phyloP scores from a whole-genome alignment of 164 flowering plant species.

The Nymphaea thermarum region DNA sequence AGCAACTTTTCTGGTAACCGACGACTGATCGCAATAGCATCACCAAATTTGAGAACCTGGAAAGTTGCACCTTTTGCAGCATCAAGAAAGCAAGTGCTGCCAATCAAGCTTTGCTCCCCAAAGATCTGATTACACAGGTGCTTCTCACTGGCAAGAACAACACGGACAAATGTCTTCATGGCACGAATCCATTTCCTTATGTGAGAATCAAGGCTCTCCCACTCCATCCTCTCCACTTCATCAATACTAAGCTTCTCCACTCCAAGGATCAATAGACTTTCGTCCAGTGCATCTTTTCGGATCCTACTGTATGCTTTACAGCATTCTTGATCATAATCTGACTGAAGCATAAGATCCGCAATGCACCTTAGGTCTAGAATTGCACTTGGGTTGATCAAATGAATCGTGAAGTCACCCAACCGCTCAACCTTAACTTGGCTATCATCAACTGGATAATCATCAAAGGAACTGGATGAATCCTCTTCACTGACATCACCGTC shows the following conservation, averaged over 20 bases:
- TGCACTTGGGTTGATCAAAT: conserved; percentile 47
- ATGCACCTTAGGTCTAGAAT: conserved; percentile 54
- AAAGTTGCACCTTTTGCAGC: conserved; percentile 3
- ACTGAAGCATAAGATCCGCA: conserved; percentile 45
- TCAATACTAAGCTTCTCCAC: conserved; percentile 73
- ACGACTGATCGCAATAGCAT: conserved; percentile 2
- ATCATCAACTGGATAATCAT: not conserved
- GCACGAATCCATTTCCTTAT: conserved; percentile 2
- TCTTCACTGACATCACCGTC: not conserved
- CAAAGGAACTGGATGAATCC: not conserved
- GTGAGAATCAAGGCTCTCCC: not conserved
- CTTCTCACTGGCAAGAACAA: conserved; percentile 3
- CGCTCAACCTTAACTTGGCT: not conserved
- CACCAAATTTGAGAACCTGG: conserved; percentile 5
- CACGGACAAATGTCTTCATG: conserved; percentile 1
- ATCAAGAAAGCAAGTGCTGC: conserved; percentile 3
- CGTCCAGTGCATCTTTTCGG: conserved; percentile 64
- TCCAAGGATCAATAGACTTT: conserved; percentile 49
- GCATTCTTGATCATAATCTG: conserved; percentile 58
- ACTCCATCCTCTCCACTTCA: conserved; percentile 31
- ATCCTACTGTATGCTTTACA: conserved; percentile 41
- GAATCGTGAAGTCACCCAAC: conserved; percentile 16
- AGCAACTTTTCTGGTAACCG: conserved; percentile 3
- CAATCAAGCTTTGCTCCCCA: not conserved
- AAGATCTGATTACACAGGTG: conserved; percentile 2